Conservation (phyloP, 352 stramenopile species). For the Phytophthora cactorum region DNA sequence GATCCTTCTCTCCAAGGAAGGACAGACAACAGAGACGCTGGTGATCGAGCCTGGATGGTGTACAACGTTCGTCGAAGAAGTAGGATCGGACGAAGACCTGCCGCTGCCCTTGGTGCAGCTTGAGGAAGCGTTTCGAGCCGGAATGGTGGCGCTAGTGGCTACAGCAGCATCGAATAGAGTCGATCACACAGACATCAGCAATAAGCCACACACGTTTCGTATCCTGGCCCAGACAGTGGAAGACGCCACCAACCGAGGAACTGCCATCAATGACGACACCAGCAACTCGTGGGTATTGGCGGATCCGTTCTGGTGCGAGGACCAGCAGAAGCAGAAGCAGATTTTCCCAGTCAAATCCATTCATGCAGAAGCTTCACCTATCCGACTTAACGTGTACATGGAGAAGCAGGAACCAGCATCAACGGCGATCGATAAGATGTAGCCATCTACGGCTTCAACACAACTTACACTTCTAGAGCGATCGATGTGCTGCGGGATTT, state of each 20-base stretch:
- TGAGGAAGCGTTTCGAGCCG: constrained; percentile 66
- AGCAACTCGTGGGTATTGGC: constrained; percentile 77
- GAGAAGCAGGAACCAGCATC: constrained; percentile 34
- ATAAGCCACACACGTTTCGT: constrained; percentile 60
- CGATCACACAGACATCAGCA: background rate
- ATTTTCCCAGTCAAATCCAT: constrained; percentile 59
- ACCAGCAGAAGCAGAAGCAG: constrained; percentile 32
- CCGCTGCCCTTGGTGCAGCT: constrained; percentile 52
- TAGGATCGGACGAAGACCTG: constrained; percentile 30
- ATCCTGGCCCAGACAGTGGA: constrained; percentile 70
- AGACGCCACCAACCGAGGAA: constrained; percentile 41
- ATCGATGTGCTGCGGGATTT: background rate
- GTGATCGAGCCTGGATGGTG: constrained; percentile 62
- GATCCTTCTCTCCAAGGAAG: constrained; percentile 59
- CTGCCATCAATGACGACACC: constrained; percentile 44
- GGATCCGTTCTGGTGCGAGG: constrained; percentile 59
- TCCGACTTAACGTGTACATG: constrained; percentile 72
- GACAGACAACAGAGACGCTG: constrained; percentile 50
- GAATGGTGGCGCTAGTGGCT: constrained; percentile 64
- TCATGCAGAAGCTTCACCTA: constrained; percentile 38
- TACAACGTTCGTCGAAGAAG: constrained; percentile 18
- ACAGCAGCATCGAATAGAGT: constrained; percentile 21
- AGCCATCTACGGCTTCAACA: constrained; percentile 3
- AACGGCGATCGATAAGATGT: constrained; percentile 3
- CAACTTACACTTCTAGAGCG: constrained; percentile 3